Conservation (phyloP, 257 asterid genomes). For the Solanum sitiens region DNA sequence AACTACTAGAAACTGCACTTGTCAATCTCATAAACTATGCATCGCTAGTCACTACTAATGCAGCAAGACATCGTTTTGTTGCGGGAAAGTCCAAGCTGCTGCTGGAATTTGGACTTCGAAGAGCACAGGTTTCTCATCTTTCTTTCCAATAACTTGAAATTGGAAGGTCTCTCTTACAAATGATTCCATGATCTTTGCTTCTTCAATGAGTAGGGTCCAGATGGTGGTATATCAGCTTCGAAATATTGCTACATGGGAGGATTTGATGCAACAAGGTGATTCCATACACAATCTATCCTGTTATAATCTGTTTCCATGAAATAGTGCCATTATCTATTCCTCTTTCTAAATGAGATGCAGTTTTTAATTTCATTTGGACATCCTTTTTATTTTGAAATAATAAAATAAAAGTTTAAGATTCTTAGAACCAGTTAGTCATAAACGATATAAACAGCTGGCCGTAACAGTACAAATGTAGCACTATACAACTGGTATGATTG, state of each 20-base stretch:
- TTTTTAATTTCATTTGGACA: background rate
- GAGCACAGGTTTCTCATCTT: conserved; percentile 65
- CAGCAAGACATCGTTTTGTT: conserved; percentile 98
- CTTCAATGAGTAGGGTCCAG: conserved; percentile 68
- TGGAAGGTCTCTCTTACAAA: background rate
- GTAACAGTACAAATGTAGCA: background rate
- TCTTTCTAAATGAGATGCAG: background rate
- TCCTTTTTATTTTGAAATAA: background rate
- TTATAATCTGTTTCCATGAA: background rate
- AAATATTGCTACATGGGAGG: conserved; percentile 97
- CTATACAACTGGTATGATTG: background rate
- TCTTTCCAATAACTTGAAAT: background rate
- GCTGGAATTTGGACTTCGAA: conserved; percentile 89
- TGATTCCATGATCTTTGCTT: background rate
- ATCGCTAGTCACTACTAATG: conserved; percentile 92
- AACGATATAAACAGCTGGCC: background rate
- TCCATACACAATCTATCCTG: background rate
- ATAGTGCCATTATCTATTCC: background rate
- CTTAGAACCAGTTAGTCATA: background rate
- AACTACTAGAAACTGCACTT: conserved; percentile 90
- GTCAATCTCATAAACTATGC: conserved; percentile 86
- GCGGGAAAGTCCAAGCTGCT: conserved; percentile 91
- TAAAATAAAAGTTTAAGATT: background rate
- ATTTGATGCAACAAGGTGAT: conserved; percentile 97
- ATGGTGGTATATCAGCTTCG: conserved; percentile 95